These are phyloP conservation scores for Lachnellula subtilissima DNA, from an alignment of 2,329 filamentous ascomycete species.

Conservation along the genomic window DNA sequence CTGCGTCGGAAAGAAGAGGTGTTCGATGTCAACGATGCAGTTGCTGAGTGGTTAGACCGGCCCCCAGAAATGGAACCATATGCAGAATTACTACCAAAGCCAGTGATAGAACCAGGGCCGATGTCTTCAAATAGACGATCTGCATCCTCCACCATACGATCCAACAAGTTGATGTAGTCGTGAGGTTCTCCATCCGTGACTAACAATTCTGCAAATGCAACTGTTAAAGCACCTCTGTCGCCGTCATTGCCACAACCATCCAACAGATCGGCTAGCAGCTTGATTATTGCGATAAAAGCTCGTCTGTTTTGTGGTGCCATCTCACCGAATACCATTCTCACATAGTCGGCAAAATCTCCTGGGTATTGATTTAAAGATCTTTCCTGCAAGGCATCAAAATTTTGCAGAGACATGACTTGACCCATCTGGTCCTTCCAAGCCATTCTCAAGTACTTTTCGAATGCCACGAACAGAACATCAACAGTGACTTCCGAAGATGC, in stretches of 20 bases:
- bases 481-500: slow-evolving; percentile 69
- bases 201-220: slow-evolving; percentile 82
- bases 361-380: slow-evolving; percentile 61
- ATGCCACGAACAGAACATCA: slow-evolving; percentile 84
- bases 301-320: slow-evolving; percentile 67
- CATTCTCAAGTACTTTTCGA: slow-evolving; percentile 85
- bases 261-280: slow-evolving; percentile 78
- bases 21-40: slow-evolving; percentile 77
- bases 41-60: slow-evolving; percentile 31
- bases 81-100: slow-evolving; percentile 14
- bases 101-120: slow-evolving; percentile 28
- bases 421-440: slow-evolving; percentile 90
- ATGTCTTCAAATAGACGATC: slow-evolving; percentile 78
- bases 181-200: slow-evolving; percentile 72
- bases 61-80: slow-evolving; percentile 26
- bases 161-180: slow-evolving; percentile 81
- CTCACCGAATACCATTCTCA: slow-evolving; percentile 58
- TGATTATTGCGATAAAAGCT: slow-evolving; percentile 78
- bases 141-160: slow-evolving; percentile 84
- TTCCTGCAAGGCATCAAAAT: slow-evolving; percentile 70
- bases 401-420: slow-evolving; percentile 67
- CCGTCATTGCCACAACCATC: slow-evolving; percentile 89
- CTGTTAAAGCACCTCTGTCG: slow-evolving; percentile 80
- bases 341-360: slow-evolving; percentile 68
- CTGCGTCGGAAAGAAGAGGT: slow-evolving; percentile 79